phyloP scores from a whole-genome alignment of 768 basidiomycete genomes.

The Serendipita indica region DNA sequence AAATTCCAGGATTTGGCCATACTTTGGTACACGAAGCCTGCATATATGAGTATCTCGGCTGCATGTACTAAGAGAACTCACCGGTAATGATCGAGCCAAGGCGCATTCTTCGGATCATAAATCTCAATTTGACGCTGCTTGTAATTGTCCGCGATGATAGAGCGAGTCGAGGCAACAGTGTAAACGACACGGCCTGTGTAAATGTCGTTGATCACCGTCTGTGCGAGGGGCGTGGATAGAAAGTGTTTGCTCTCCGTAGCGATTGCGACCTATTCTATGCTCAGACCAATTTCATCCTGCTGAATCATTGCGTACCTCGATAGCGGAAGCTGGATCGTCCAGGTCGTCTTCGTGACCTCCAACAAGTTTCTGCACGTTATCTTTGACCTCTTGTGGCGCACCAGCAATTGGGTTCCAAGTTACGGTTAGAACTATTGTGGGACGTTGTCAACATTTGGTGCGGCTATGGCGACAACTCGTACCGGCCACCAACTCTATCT shows the following conservation, averaged over 20 bases:
- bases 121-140: constrained; percentile 59
- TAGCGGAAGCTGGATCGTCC: constrained; percentile 60
- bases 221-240: constrained; percentile 66
- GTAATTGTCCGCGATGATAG: constrained; percentile 83
- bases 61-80: constrained; percentile 16
- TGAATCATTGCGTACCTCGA: constrained; percentile 56
- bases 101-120: constrained; percentile 50
- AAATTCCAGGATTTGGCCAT: constrained; percentile 63
- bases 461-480: no score
- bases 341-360: constrained; percentile 43
- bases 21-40: constrained; percentile 70
- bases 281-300: no score
- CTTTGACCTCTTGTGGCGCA: constrained; percentile 47
- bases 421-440: constrained; percentile 65
- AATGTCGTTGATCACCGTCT: constrained; percentile 77
- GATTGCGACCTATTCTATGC: constrained; percentile 58
- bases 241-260: constrained; percentile 74
- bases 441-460: no score
- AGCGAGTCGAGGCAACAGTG: constrained; percentile 41
- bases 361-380: constrained; percentile 45
- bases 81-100: constrained; percentile 78
- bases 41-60: not conserved
- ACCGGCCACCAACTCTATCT: constrained; percentile 65
- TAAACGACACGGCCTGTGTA: constrained; percentile 68
- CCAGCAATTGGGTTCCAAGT: constrained; percentile 78